Percentiles rank a stretch among this genome's conserved stretches.
Conservation (phyloP, 2,329 filamentous ascomycete genomes). For the Onygena corvina region DNA sequence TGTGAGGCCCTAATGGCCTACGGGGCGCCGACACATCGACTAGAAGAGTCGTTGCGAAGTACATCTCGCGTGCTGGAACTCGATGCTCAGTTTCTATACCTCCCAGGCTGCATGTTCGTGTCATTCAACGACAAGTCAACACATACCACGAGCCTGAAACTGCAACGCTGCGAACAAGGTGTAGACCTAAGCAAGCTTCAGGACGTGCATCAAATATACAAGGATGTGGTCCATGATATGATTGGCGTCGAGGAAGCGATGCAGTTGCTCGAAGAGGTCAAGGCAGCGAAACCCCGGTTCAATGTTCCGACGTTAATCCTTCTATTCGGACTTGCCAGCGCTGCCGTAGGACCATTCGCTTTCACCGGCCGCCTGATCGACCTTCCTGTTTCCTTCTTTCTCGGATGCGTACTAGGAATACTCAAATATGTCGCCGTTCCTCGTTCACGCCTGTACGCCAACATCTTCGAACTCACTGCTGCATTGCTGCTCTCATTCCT, state of each 20-base stretch:
- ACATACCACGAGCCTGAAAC: conserved; percentile 37
- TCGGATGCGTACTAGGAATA: conserved; percentile 61
- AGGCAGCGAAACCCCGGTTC: conserved; percentile 46
- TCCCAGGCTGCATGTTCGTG: conserved; percentile 88
- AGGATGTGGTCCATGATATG: conserved; percentile 38
- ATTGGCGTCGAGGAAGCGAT: conserved; percentile 37
- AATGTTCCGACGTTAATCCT: conserved; percentile 44
- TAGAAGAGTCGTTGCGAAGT: conserved; percentile 86
- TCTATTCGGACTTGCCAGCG: conserved; percentile 64
- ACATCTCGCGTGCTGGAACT: conserved; percentile 79
- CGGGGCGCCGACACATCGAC: conserved; percentile 77
- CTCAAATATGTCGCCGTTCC: conserved; percentile 65
- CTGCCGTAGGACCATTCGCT: conserved; percentile 65
- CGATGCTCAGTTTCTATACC: conserved; percentile 77
- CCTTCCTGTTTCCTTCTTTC: conserved; percentile 61
- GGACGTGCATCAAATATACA: conserved; percentile 38
- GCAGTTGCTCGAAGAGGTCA: conserved; percentile 41
- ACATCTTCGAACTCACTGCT: conserved; percentile 54
- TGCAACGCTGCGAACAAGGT: conserved; percentile 33
- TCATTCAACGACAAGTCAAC: conserved; percentile 55
- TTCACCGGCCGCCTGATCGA: conserved; percentile 68
- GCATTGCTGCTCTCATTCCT: conserved; percentile 57
- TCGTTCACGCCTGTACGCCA: conserved; percentile 54
- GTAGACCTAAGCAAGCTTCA: conserved; percentile 34
- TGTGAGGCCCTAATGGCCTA: conserved; percentile 81